Evolutionary conservation across 1,284 basidiomycete genomes (phyloP).

Genomic region (Boletus sp.): DNA sequence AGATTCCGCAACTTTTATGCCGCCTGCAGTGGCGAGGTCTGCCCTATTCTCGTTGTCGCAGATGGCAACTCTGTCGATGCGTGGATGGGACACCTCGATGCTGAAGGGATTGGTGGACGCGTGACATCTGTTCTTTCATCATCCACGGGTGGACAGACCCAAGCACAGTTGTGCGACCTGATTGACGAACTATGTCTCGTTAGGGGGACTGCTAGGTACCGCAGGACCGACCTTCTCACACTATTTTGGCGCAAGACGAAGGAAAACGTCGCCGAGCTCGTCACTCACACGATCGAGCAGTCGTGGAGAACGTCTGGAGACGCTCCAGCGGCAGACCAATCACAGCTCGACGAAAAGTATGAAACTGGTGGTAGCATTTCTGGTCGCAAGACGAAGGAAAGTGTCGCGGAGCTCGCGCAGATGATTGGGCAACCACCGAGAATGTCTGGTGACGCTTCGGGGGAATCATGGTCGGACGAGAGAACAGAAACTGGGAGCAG

Average conservation of each 20-base stretch:
- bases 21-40: constrained; percentile 23
- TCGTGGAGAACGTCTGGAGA: no score
- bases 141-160: not conserved
- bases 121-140: constrained; percentile 13
- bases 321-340: no score
- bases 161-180: constrained; percentile 3
- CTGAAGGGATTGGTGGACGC: constrained; percentile 19
- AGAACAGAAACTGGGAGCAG: no score
- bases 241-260: constrained; percentile 19
- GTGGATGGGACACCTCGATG: constrained; percentile 14
- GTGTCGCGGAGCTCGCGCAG: no score
- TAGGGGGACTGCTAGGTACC: constrained; percentile 22
- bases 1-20: constrained; percentile 18
- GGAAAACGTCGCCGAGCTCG: constrained; percentile 3
- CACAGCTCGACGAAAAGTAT: no score
- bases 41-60: constrained; percentile 27
- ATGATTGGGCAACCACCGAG: no score
- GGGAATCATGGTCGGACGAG: no score
- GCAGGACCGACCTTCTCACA: constrained; percentile 13
- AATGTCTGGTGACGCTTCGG: no score
- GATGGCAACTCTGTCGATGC: constrained; percentile 4
- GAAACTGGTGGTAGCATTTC: no score
- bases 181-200: constrained; percentile 28
- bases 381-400: no score
- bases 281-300: not conserved